Base-by-base conservation (phyloP, 2,329 filamentous ascomycete genomes). In the Mollisia scopiformis region DNA sequence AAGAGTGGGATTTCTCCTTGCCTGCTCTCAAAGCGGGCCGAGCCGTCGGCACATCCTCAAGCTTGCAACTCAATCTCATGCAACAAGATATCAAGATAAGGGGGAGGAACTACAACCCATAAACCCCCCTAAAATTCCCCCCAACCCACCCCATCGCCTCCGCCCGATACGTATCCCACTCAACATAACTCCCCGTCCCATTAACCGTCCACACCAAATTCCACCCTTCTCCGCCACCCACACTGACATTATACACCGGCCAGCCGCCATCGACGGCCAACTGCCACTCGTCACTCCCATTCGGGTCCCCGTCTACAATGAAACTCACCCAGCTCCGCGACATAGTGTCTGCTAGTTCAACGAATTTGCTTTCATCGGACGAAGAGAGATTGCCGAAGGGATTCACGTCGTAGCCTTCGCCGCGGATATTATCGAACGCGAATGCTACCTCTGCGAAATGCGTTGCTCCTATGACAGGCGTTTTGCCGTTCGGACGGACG, bases 361-460 rank as follows among this genome's bases (percentile, higher is more conserved):
- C 14, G n/a, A 62, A 61, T 1, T 30, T 59, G 21, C 28, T 16
- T 0, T 33, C 16, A 6, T 62, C 58, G 1, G 25, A 13, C 2
- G 23, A 4, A 0, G 62, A 53, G 13, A 61, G 27, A 37, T 65
- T 63, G 0, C 41, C 52, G 41, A 81, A 78, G 0, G 79, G 79
- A 58, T 74, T 75, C 1, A 53, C 62, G 1, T 37, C 58, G 59
- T 81, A 83, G 1, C 82, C 82, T 2, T 73, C 61, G 1, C 82
- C 84, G 4, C 75, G 62, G 6, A 77, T 70, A 63, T 87, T 86
- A 64, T 83, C 70, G 54, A 86, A 82, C 6, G 85, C 82, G 62
- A 84, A 84, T 0, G 78, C 75, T 0, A 84, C 79, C 69, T 85
- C 82, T 58, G 80, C 72, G 69, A 79, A 79, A 65, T 80, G 79